Conservation (phyloP, 257 asterid species). For the Forsythia suspensa region DNA sequence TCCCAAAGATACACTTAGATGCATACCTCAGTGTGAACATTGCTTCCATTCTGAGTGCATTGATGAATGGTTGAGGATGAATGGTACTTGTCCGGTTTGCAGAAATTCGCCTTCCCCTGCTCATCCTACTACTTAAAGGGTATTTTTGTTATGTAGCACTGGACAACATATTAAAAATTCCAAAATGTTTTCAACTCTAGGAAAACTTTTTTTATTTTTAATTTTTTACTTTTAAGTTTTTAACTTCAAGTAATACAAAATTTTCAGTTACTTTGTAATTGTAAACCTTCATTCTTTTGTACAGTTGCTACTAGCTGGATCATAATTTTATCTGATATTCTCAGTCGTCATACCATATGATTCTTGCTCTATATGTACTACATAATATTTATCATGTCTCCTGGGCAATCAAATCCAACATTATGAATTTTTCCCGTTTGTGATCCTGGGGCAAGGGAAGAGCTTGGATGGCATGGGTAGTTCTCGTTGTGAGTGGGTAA, state of each 20-base stretch:
- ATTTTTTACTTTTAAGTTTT: too few relatives aligned
- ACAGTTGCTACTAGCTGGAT: background rate
- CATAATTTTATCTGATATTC: background rate
- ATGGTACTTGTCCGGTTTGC: slow-evolving; percentile 74
- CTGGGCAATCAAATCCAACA: too few relatives aligned
- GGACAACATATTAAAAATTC: background rate
- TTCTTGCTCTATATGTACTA: background rate
- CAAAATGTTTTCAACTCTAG: background rate
- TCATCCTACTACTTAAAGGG: slow-evolving; percentile 2
- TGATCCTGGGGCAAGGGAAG: too few relatives aligned
- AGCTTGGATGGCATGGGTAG: too few relatives aligned
- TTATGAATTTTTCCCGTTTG: too few relatives aligned
- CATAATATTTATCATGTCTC: too few relatives aligned
- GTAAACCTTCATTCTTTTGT: background rate
- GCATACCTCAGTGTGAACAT: slow-evolving; percentile 73
- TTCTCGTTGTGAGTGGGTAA: too few relatives aligned
- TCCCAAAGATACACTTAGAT: slow-evolving; percentile 57
- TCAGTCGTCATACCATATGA: background rate
- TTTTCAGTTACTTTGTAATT: background rate
- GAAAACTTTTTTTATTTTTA: background rate
- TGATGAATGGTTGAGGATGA: slow-evolving; percentile 74
- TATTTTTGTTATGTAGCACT: background rate
- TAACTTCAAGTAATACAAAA: background rate
- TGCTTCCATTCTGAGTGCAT: slow-evolving; percentile 85
- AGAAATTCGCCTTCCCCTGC: slow-evolving; percentile 58